phyloP scores from a whole-genome alignment of 345 rosid genomes.

The Salix brachista region DNA sequence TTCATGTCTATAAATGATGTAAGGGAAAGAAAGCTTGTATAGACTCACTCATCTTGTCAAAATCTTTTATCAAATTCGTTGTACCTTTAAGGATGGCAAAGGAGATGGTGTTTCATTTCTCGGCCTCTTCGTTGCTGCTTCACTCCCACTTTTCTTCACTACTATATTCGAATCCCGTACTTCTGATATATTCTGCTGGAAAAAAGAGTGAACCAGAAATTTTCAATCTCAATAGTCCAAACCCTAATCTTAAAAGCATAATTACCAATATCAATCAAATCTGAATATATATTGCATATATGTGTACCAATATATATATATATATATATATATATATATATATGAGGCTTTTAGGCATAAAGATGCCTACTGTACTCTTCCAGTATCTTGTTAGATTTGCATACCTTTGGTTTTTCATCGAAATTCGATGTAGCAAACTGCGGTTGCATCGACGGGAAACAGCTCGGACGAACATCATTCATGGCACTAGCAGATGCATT shows the following conservation, averaged over 20 bases:
- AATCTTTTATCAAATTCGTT: constrained; percentile 11
- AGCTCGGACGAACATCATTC: constrained; percentile 52
- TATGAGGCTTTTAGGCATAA: neutral
- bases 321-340: neutral
- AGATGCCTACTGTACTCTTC: neutral
- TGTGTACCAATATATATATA: too few relatives aligned
- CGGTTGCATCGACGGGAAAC: constrained; percentile 55
- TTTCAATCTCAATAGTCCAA: constrained; percentile 12
- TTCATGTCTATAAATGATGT: neutral
- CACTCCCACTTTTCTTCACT: constrained; percentile 67
- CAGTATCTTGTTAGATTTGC: neutral
- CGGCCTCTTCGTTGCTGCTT: constrained; percentile 57
- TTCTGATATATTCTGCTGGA: constrained; percentile 45
- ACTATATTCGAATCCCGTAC: constrained; percentile 40
- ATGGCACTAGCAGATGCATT: constrained; percentile 50
- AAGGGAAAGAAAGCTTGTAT: neutral
- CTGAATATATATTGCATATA: neutral
- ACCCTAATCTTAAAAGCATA: constrained; percentile 22
- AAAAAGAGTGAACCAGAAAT: constrained; percentile 6
- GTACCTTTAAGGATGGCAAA: constrained; percentile 92
- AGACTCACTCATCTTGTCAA: neutral
- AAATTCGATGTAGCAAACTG: constrained; percentile 44
- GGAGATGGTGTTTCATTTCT: constrained; percentile 71
- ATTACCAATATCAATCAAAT: neutral
- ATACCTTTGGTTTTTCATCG: constrained; percentile 38